These are phyloP conservation scores for Nicotiana attenuata DNA, from an alignment of 257 asterid species.

Conservation along the genomic window DNA sequence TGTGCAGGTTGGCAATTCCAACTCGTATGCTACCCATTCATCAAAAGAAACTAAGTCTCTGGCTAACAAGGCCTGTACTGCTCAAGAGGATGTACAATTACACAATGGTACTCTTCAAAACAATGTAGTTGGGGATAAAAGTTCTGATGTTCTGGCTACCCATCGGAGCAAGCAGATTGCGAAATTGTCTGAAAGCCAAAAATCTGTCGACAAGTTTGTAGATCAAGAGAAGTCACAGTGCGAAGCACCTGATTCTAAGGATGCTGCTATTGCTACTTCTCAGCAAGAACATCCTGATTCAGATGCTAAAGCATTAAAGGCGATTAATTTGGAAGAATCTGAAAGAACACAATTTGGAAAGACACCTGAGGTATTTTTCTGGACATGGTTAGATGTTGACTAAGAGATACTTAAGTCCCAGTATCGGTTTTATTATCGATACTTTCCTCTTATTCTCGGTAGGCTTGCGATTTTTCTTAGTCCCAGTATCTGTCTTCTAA, in stretches of 20 bases:
- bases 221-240: not conserved
- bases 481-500: not conserved
- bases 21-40: not conserved
- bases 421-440: not conserved
- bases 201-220: not conserved
- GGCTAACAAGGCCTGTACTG: not conserved
- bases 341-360: not conserved
- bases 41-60: not conserved
- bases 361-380: not conserved
- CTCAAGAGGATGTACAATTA: not conserved
- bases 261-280: not conserved
- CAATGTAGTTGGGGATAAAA: not conserved
- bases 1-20: conserved; percentile 17
- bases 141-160: not conserved
- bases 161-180: not conserved
- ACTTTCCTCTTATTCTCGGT: not conserved
- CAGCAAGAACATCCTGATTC: conserved; percentile 7
- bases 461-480: not conserved
- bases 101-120: not conserved
- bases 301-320: not conserved
- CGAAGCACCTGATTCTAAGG: not conserved
- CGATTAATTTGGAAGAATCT: not conserved
- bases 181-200: not conserved
- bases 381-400: not conserved
- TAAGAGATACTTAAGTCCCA: not conserved